These are phyloP conservation scores for Fusarium sp. DNA, from an alignment of 2,329 filamentous ascomycete species.

Conservation along the genomic window DNA sequence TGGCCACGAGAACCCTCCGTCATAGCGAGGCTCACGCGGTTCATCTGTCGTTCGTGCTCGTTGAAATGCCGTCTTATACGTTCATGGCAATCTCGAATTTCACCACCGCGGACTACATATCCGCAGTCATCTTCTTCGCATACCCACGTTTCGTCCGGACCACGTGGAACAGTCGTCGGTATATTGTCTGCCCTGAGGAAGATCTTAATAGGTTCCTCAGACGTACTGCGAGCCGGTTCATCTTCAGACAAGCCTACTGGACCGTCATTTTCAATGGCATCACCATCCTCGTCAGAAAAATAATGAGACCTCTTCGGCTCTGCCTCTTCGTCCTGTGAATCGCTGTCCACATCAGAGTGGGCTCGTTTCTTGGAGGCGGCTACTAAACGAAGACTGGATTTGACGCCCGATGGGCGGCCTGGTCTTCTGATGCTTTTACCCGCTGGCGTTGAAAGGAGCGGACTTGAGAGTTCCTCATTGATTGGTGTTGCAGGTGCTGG, in stretches of 20 bases:
- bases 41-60: constrained; percentile 67
- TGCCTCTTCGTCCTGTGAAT: constrained; percentile 53
- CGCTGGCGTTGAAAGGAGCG: constrained; percentile 37
- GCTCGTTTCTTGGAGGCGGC: constrained; percentile 59
- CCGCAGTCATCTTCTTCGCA: constrained; percentile 73
- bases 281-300: constrained; percentile 50
- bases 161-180: constrained; percentile 62
- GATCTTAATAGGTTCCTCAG: constrained; percentile 53
- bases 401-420: constrained; percentile 57
- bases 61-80: constrained; percentile 70
- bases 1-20: constrained; percentile 66
- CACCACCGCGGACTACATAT: constrained; percentile 72
- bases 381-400: constrained; percentile 58
- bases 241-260: constrained; percentile 39
- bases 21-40: constrained; percentile 64
- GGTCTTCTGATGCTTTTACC: constrained; percentile 53
- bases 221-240: constrained; percentile 23
- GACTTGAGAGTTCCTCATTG: constrained; percentile 36
- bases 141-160: constrained; percentile 72
- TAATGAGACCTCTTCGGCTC: constrained; percentile 52
- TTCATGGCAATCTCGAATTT: constrained; percentile 64
- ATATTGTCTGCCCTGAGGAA: constrained; percentile 63
- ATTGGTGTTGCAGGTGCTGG: constrained; percentile 2
- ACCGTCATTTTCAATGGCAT: constrained; percentile 49
- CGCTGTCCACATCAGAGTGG: constrained; percentile 54